Evolutionary conservation across 1,284 basidiomycete genomes (phyloP).

Genomic region (Ustilago esculenta): DNA sequence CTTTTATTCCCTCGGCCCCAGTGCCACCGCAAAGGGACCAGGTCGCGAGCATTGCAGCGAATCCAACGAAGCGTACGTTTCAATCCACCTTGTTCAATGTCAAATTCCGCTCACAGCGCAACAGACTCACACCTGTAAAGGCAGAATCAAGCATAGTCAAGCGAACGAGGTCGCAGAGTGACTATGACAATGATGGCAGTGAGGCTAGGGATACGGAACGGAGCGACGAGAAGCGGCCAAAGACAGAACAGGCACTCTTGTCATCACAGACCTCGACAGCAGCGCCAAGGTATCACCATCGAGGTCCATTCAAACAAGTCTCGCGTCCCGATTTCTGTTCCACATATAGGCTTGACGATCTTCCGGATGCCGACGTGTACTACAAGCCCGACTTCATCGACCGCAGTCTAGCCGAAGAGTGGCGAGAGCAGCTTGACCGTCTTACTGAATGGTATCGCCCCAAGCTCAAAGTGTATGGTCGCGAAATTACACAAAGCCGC

Average conservation of each 20-base stretch:
- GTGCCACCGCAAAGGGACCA: background rate
- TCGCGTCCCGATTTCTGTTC: conserved; percentile 23
- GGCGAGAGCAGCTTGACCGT: conserved; percentile 68
- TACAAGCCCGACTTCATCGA: conserved; percentile 69
- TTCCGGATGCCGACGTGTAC: conserved; percentile 68
- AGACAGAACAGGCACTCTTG: background rate
- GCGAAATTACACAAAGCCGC: conserved; percentile 70
- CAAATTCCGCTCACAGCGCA: conserved; percentile 32
- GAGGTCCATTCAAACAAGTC: conserved; percentile 48
- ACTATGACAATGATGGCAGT: background rate
- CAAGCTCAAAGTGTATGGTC: conserved; percentile 72
- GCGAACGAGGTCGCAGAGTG: conserved; percentile 14
- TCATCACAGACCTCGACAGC: background rate
- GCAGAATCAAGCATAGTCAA: conserved; percentile 3
- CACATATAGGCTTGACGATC: conserved; percentile 19
- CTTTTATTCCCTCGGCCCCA: conserved; percentile 19
- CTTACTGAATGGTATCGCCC: conserved; percentile 69
- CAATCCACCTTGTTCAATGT: conserved; percentile 46
- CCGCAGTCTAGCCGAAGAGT: conserved; percentile 63
- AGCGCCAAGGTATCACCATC: conserved; percentile 34
- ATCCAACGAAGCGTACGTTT: conserved; percentile 27
- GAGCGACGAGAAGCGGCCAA: conserved; percentile 4
- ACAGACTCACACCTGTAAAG: conserved; percentile 17
- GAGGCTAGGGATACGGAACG: background rate
- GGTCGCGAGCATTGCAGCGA: background rate